A percentile compares a stretch with the other conserved stretches of the same genome.
These are phyloP conservation scores for Mrakia frigida DNA, from an alignment of 768 basidiomycete species.

Conservation along the genomic window DNA sequence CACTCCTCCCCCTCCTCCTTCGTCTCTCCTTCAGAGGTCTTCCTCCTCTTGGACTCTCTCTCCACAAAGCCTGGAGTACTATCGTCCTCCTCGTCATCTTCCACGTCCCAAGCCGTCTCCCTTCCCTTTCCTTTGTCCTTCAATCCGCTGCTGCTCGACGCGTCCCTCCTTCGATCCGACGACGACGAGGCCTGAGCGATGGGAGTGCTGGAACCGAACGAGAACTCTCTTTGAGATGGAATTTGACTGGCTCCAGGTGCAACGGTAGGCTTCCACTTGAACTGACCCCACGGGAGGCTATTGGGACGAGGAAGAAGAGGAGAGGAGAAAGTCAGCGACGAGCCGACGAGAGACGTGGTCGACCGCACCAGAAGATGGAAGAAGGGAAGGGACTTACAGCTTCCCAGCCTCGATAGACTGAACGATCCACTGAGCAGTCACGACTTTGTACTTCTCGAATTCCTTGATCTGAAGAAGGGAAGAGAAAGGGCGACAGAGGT, in stretches of 20 bases:
- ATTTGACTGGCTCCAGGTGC: not conserved
- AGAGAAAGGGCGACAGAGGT: constrained; percentile 53
- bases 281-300: constrained; percentile 23
- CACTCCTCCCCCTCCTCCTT: constrained; percentile 16
- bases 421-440: constrained; percentile 78
- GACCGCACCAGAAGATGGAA: not conserved
- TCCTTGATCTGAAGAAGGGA: constrained; percentile 83
- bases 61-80: not conserved
- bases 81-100: not conserved
- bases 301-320: not conserved
- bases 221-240: not conserved
- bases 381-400: constrained; percentile 43
- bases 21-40: constrained; percentile 14
- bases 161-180: not conserved
- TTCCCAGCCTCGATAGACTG: constrained; percentile 64
- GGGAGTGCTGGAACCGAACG: not conserved
- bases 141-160: not conserved
- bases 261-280: constrained; percentile 18
- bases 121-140: not conserved
- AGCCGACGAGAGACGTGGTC: not conserved
- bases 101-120: not conserved
- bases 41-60: constrained; percentile 19
- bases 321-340: not conserved
- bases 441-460: constrained; percentile 86
- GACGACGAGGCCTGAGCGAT: not conserved